These are phyloP conservation scores for Hexamita inflata DNA, from an alignment of 208 protist species.

Conservation along the genomic window DNA sequence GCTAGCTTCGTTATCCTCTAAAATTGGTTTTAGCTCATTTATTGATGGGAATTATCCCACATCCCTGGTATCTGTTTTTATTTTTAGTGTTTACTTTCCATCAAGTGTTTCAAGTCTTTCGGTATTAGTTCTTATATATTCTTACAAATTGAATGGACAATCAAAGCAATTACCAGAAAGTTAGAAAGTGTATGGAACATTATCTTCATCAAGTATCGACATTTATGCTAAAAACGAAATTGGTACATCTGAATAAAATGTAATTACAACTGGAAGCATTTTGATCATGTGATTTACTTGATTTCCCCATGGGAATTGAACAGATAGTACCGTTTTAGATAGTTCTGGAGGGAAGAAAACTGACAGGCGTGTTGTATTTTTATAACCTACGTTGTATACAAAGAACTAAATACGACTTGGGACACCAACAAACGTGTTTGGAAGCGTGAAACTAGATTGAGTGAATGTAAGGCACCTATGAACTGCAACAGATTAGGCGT, in stretches of 20 bases:
- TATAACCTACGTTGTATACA: slow-evolving; percentile 18
- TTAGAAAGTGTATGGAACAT: not conserved
- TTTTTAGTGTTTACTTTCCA: too few species aligned
- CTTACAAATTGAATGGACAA: not conserved
- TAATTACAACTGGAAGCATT: not conserved
- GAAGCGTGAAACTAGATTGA: not conserved
- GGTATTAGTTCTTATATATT: slow-evolving; percentile 4
- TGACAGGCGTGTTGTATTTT: not conserved
- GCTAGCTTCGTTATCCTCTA: too few species aligned
- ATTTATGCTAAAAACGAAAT: not conserved
- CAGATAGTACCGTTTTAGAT: slow-evolving; percentile 3
- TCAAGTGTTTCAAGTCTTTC: too few species aligned
- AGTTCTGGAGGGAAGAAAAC: slow-evolving; percentile 17
- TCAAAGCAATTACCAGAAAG: not conserved
- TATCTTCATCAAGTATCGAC: not conserved
- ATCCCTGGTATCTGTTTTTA: too few species aligned
- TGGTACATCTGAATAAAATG: not conserved
- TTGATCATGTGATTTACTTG: slow-evolving; percentile 25
- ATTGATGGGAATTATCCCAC: too few species aligned
- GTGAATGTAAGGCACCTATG: not conserved
- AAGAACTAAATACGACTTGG: not conserved
- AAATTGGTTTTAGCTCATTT: too few species aligned
- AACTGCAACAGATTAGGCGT: not conserved
- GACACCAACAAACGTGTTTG: not conserved
- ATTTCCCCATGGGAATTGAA: not conserved